Evolutionary conservation across 106 monocot species (phyloP).

Genomic region (Chionographis japonica): DNA sequence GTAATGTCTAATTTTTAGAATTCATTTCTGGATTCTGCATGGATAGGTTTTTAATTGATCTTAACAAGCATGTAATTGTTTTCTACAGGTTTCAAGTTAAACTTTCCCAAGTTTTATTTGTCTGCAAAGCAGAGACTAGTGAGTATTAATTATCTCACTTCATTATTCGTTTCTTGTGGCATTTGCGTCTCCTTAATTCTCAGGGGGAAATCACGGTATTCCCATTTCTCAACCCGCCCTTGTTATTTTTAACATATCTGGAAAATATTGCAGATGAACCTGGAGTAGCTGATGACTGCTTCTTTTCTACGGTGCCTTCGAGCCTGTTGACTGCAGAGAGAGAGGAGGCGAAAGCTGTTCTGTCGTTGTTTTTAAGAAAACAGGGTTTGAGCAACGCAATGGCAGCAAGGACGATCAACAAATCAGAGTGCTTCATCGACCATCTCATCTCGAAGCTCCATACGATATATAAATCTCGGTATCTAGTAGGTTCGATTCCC

Average conservation of each 20-base stretch:
- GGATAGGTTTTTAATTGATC: no score
- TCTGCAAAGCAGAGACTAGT: constrained; percentile 54
- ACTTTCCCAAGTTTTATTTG: constrained; percentile 11
- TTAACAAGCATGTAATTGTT: no score
- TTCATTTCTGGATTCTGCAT: no score
- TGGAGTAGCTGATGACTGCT: constrained; percentile 15
- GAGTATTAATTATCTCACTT: constrained; percentile 12
- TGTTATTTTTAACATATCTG: neutral
- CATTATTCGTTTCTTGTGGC: neutral
- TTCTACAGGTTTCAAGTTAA: constrained; percentile 23
- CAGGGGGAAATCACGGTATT: neutral
- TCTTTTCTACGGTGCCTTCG: constrained; percentile 45
- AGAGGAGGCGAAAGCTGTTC: constrained; percentile 93
- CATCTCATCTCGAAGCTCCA: constrained; percentile 93
- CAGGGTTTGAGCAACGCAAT: constrained; percentile 81
- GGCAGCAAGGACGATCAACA: constrained; percentile 80
- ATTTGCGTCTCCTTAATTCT: neutral
- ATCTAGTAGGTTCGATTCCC: constrained; percentile 82
- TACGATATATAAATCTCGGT: constrained; percentile 70
- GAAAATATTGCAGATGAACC: constrained; percentile 42
- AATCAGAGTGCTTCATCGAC: constrained; percentile 78
- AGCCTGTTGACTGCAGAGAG: constrained; percentile 74
- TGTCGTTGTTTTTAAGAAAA: constrained; percentile 75
- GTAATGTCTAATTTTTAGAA: no score
- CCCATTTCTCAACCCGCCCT: neutral